Evolutionary conservation across 306 rosid genomes (phyloP).

Genomic region (Pueraria montana): DNA sequence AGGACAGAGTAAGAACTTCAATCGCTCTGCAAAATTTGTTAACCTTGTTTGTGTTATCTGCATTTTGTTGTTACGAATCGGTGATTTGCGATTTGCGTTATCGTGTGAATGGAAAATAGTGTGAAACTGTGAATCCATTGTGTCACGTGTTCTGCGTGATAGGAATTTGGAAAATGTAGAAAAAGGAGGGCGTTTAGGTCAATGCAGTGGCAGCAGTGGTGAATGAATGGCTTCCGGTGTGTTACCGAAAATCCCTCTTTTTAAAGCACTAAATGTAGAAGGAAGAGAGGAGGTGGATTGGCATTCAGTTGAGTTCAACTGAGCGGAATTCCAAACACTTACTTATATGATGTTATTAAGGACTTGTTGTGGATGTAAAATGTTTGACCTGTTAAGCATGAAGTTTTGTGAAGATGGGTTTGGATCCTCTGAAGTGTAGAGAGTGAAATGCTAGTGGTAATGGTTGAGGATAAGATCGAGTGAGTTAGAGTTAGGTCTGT

Average conservation of each 20-base stretch:
- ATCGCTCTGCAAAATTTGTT: neutral
- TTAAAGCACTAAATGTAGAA: too few relatives aligned
- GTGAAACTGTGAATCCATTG: neutral
- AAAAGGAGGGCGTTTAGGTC: neutral
- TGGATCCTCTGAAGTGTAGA: slow-evolving; percentile 1
- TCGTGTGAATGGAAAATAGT: neutral
- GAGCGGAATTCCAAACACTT: too few relatives aligned
- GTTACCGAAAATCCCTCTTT: too few relatives aligned
- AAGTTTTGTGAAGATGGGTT: slow-evolving; percentile 19
- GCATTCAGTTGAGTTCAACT: too few relatives aligned
- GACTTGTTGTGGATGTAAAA: slow-evolving; percentile 23
- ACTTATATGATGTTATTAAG: neutral
- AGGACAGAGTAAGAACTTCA: slow-evolving; percentile 75
- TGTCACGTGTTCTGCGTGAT: neutral
- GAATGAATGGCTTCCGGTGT: neutral
- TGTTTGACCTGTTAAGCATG: slow-evolving; percentile 28
- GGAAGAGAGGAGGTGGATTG: too few relatives aligned
- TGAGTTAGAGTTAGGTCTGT: slow-evolving; percentile 16
- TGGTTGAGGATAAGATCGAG: neutral
- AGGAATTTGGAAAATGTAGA: neutral
- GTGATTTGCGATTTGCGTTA: neutral
- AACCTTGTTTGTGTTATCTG: neutral
- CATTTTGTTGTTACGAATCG: slow-evolving; percentile 9
- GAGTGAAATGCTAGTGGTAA: neutral
- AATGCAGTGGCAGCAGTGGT: neutral